Evolutionary conservation across 768 basidiomycete species (phyloP), one percentile per base, ranked within the genome.

Genomic region (Hemileccinum impolitum): DNA sequence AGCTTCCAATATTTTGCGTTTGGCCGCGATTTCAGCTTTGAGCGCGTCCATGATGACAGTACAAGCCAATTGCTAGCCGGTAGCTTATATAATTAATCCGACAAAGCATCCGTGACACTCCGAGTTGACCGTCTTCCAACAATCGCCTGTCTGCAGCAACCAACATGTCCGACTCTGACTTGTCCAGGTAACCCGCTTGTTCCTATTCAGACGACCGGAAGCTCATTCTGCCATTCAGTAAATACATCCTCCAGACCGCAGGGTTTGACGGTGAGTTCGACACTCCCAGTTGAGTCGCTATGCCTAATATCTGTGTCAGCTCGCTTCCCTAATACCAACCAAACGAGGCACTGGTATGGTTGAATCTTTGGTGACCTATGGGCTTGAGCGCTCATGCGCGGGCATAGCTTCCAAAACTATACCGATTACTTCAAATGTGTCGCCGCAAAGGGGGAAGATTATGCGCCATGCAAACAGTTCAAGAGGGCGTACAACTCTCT

Each of bases 341-440:
- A 99, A 76, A 95, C 94, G 44, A 83, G 85, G 69, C 94, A 97
- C 75, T 99, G 96, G 95, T 94, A 58, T 53, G 78, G 68, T 48
- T 47, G 28, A 38, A 21, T 35, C n/a, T 26, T n/a, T 30, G 7
- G 9, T 36, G n/a, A 11, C 10, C 25, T 39, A 11, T 31, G 9
- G 34, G 4, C 35, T 8, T 31, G 12, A 17, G 15, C 45, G 12
- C 39, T 63, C 31, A 56, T 14, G 40, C 17, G 5, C 9, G 18
- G 14, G n/a, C 25, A 37, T 58, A 90, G 88, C 73, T 89, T 83
- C 81, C 92, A 95, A 75, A 94, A 95, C 76, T 98, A 94, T 70
- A 87, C 89, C 53, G 96, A 99, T 73, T 97, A 96, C 79, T 93
- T 94, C 84, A 95, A 95, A 71, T 99, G 96, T 71, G 73, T 97